Evolutionary conservation across 768 basidiomycete genomes (phyloP).

Genomic region (Auriscalpium vulgare): DNA sequence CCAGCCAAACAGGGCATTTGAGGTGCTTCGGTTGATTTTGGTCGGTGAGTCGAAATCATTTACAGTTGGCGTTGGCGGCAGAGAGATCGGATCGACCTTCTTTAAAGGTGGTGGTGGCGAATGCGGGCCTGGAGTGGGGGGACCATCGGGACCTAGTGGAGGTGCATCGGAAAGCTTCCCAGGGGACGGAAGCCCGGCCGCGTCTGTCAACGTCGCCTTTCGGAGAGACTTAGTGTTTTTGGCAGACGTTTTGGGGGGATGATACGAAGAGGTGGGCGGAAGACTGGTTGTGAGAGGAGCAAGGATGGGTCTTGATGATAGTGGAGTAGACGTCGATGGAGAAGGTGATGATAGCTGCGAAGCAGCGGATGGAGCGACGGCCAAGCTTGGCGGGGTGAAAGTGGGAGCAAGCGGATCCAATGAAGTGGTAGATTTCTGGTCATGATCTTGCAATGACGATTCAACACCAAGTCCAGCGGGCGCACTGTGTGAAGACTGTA

Average conservation of each 20-base stretch:
- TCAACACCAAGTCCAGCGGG: too few relatives aligned
- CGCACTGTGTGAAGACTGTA: too few relatives aligned
- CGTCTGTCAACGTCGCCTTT: not conserved
- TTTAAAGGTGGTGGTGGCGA: conserved; percentile 15
- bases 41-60: conserved; percentile 18
- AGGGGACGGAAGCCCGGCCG: not conserved
- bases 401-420: conserved; percentile 13
- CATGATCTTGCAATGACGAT: too few relatives aligned
- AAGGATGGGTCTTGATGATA: not conserved
- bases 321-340: not conserved
- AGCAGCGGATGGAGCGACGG: not conserved
- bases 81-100: conserved; percentile 19
- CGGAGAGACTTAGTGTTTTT: not conserved
- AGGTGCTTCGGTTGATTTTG: conserved; percentile 8
- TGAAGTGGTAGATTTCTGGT: not conserved
- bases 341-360: conserved; percentile 1
- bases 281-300: conserved; percentile 2
- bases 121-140: too few relatives aligned
- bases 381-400: conserved; percentile 13
- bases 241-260: not conserved
- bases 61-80: conserved; percentile 26
- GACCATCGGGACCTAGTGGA: too few relatives aligned
- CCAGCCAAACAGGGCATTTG: conserved; percentile 19
- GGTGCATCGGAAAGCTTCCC: not conserved
- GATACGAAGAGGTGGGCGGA: conserved; percentile 4